Evolutionary conservation across 2,329 filamentous ascomycete species (phyloP).

Genomic region (Fusarium nematophilum): DNA sequence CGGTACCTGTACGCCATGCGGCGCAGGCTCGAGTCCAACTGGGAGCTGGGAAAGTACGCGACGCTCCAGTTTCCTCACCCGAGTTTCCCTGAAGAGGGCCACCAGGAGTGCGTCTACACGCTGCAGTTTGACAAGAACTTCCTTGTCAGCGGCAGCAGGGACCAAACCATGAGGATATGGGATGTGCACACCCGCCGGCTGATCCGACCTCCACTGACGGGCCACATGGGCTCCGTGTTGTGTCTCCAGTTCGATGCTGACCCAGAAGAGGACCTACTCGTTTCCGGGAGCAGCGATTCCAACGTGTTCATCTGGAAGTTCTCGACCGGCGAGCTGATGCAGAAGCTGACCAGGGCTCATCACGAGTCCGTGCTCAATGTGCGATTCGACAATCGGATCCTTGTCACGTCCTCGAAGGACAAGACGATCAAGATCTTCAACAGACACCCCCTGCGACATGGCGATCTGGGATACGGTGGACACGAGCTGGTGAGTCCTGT

Average conservation of each 20-base stretch:
- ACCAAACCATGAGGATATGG: slow-evolving; percentile 91
- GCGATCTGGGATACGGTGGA: slow-evolving; percentile 66
- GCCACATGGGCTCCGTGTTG: slow-evolving; percentile 87
- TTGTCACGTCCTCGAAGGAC: slow-evolving; percentile 98
- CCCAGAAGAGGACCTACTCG: slow-evolving; percentile 89
- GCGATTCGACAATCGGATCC: slow-evolving; percentile 87
- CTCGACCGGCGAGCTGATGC: slow-evolving; percentile 86
- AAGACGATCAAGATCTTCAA: slow-evolving; percentile 98
- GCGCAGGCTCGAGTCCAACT: slow-evolving; percentile 86
- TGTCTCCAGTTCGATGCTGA: slow-evolving; percentile 95
- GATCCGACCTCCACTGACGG: slow-evolving; percentile 76
- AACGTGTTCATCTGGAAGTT: slow-evolving; percentile 93
- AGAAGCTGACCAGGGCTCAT: slow-evolving; percentile 81
- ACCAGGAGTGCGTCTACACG: slow-evolving; percentile 93
- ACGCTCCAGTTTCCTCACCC: slow-evolving; percentile 95
- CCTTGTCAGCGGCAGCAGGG: slow-evolving; percentile 92
- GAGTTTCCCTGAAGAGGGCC: slow-evolving; percentile 80
- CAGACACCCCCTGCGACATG: slow-evolving; percentile 72
- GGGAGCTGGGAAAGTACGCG: slow-evolving; percentile 82
- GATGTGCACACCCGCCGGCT: slow-evolving; percentile 84
- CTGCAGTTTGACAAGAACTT: slow-evolving; percentile 89
- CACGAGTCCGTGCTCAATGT: slow-evolving; percentile 93
- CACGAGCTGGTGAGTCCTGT: slow-evolving; percentile 62
- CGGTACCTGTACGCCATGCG: slow-evolving; percentile 92
- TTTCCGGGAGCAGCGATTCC: slow-evolving; percentile 93